Evolutionary conservation across 371 early-diverging fungal genomes (phyloP).

Genomic region (Haplosporangium sp.): DNA sequence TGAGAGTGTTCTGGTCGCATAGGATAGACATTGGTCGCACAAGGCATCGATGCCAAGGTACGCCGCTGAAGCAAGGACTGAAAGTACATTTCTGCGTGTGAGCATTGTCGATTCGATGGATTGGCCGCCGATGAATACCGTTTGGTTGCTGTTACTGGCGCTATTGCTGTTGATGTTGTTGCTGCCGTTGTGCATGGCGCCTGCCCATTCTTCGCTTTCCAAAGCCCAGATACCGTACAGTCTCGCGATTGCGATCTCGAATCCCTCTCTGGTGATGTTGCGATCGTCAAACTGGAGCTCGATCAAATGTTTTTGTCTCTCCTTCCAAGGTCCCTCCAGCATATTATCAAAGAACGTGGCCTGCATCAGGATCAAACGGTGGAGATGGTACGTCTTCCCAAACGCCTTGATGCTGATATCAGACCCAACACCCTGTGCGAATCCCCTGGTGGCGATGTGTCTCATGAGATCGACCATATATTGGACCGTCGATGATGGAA

Average conservation of each 20-base stretch:
- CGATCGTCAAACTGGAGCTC: slow-evolving; percentile 53
- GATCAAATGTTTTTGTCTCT: slow-evolving; percentile 47
- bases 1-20: slow-evolving; percentile 18
- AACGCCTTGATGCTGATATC: slow-evolving; percentile 65
- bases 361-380: slow-evolving; percentile 67
- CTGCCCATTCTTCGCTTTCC: slow-evolving; percentile 2
- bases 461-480: slow-evolving; percentile 59
- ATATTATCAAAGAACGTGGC: slow-evolving; percentile 66
- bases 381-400: slow-evolving; percentile 63
- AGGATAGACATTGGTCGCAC: slow-evolving; percentile 21
- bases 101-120: not conserved
- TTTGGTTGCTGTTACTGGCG: not conserved
- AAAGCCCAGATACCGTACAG: slow-evolving; percentile 40
- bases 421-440: slow-evolving; percentile 65
- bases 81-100: slow-evolving; percentile 16
- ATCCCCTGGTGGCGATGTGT: slow-evolving; percentile 66
- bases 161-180: not conserved
- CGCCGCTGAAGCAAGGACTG: slow-evolving; percentile 30
- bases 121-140: not conserved
- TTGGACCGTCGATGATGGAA: slow-evolving; percentile 20
- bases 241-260: slow-evolving; percentile 32
- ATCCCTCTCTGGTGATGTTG: slow-evolving; percentile 35
- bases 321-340: slow-evolving; percentile 65
- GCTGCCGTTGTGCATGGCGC: not conserved
- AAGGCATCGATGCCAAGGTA: slow-evolving; percentile 36